Conservation (phyloP, 2,329 filamentous ascomycete genomes). For the Diaporthe australafricana region DNA sequence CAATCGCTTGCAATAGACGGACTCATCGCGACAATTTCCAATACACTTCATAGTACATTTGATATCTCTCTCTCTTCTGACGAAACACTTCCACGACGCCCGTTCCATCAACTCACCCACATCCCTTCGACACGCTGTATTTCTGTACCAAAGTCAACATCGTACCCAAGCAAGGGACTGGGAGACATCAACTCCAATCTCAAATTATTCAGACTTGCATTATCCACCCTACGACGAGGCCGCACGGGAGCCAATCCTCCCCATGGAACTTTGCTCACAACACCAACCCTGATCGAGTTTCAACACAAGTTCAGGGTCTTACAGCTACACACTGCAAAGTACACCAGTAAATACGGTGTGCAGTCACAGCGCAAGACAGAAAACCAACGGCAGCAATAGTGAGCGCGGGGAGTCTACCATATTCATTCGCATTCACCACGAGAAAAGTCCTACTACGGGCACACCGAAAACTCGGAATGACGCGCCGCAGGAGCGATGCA, state of each 20-base stretch:
- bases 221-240: not conserved
- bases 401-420: no score
- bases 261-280: not conserved
- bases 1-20: not conserved
- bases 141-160: no score
- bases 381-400: not conserved
- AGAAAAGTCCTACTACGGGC: no score
- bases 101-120: not conserved
- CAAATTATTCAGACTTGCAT: not conserved
- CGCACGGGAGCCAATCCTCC: no score
- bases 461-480: not conserved
- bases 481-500: slow-evolving; percentile 2
- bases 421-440: not conserved
- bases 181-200: not conserved
- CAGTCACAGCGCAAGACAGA: not conserved
- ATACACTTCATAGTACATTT: no score
- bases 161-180: no score
- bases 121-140: not conserved
- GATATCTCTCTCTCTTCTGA: not conserved
- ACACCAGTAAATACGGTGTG: not conserved
- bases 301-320: not conserved
- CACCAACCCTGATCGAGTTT: not conserved
- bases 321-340: not conserved
- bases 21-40: not conserved
- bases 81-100: not conserved